Conservation (phyloP, 164 flowering plant species). For the Hamamelis virginiana region DNA sequence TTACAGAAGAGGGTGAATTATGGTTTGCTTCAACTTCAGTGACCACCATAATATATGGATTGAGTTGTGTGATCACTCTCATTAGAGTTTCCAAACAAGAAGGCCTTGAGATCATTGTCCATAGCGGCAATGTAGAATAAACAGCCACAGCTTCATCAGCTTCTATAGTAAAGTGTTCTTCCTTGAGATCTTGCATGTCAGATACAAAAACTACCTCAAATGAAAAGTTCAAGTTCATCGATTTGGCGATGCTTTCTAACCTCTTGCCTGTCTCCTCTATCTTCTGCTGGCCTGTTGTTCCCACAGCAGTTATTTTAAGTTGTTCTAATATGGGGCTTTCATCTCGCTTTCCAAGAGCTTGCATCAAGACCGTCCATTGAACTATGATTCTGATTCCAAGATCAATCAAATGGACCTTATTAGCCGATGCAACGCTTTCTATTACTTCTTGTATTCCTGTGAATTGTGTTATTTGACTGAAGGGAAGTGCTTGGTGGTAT, state of each 20-base stretch:
- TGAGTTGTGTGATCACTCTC: constrained; percentile 22
- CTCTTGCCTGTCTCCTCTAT: constrained; percentile 30
- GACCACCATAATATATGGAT: constrained; percentile 33
- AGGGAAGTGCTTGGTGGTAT: constrained; percentile 23
- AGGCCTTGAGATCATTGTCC: constrained; percentile 30
- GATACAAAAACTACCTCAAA: constrained; percentile 21
- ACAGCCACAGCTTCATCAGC: constrained; percentile 29
- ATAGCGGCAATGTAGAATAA: constrained; percentile 13
- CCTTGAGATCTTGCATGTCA: constrained; percentile 21
- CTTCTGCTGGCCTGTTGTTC: neutral
- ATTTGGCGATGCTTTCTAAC: constrained; percentile 25
- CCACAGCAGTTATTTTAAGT: constrained; percentile 35
- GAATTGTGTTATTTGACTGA: constrained; percentile 26
- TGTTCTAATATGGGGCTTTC: constrained; percentile 6
- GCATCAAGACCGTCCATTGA: constrained; percentile 41
- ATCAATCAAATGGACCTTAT: constrained; percentile 38
- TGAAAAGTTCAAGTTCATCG: constrained; percentile 28
- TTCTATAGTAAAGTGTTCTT: constrained; percentile 8
- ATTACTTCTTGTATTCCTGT: constrained; percentile 28
- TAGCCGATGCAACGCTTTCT: constrained; percentile 14
- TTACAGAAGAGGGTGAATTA: constrained; percentile 32
- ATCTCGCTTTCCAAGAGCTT: constrained; percentile 25
- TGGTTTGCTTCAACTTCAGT: constrained; percentile 38
- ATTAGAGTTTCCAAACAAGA: constrained; percentile 28
- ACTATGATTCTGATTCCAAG: constrained; percentile 37